A percentile compares a stretch with the other conserved stretches of the same genome.
Conservation (phyloP, 306 rosid species). For the Corylus avellana region DNA sequence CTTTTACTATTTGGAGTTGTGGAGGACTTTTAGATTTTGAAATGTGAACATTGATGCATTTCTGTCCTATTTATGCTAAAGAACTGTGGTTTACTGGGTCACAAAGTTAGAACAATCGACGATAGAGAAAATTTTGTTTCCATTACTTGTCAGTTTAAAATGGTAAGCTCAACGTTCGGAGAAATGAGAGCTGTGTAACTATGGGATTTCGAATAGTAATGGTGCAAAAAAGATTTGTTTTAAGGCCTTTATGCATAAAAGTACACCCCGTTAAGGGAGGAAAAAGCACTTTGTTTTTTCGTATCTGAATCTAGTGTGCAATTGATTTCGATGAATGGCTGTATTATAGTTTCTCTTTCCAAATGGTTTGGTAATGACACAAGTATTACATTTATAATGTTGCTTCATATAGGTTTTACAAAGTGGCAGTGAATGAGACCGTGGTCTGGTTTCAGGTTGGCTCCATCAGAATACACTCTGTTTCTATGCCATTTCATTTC, state of each 20-base stretch:
- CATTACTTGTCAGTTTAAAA: background rate
- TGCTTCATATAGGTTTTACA: conserved; percentile 66
- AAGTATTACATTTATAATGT: background rate
- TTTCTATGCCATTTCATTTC: conserved; percentile 24
- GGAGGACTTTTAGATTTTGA: background rate
- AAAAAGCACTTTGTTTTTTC: background rate
- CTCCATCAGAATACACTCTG: conserved; percentile 83
- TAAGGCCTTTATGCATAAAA: background rate
- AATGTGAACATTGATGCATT: background rate
- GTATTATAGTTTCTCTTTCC: background rate
- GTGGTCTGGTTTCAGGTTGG: conserved; percentile 99
- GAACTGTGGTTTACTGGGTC: too few relatives aligned
- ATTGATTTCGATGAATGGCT: background rate
- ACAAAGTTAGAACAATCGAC: background rate
- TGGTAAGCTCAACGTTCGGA: background rate
- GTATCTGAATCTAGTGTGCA: background rate
- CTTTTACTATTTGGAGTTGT: background rate
- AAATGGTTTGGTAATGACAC: conserved; percentile 17
- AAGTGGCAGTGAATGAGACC: conserved; percentile 67
- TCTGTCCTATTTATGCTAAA: background rate
- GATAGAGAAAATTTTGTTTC: background rate
- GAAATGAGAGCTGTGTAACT: background rate
- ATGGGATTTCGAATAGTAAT: background rate
- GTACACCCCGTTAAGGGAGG: background rate
- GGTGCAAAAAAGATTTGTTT: background rate